Conservation (phyloP, 345 rosid genomes). For the Turnera subulata region DNA sequence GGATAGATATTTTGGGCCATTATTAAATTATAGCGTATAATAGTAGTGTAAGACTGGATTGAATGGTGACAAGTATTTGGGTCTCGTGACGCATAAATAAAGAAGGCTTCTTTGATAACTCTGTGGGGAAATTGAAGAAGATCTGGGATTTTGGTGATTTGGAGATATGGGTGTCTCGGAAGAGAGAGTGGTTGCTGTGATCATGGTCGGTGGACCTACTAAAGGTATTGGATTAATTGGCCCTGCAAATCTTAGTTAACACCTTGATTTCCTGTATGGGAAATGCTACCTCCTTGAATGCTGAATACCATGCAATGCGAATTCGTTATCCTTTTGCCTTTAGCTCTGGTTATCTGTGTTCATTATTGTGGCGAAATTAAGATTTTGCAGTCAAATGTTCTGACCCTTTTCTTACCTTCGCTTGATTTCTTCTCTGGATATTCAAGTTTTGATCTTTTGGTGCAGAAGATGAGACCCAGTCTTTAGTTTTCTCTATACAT, state of each 20-base stretch:
- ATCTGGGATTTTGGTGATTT: conserved; percentile 35
- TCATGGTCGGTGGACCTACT: conserved; percentile 99
- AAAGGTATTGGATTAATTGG: conserved; percentile 47
- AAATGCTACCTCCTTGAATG: neutral
- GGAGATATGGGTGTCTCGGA: conserved; percentile 66
- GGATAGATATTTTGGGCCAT: too few species aligned
- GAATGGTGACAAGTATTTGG: conserved; percentile 9
- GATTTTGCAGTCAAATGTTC: neutral
- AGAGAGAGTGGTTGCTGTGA: conserved; percentile 87
- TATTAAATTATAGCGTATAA: too few species aligned
- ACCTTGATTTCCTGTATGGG: conserved; percentile 4
- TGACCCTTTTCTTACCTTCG: neutral
- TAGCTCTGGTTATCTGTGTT: neutral
- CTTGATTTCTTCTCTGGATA: neutral
- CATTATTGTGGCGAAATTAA: neutral
- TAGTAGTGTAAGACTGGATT: too few species aligned
- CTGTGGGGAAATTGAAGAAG: conserved; percentile 27
- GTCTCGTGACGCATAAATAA: neutral
- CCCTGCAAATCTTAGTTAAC: neutral
- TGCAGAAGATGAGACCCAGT: conserved; percentile 1
- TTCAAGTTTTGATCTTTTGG: conserved; percentile 6
- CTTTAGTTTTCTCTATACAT: neutral
- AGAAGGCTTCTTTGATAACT: neutral
- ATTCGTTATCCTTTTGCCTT: neutral
- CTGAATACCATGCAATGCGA: neutral